These are phyloP conservation scores for Coemansia sp. DNA, from an alignment of 192 early-diverging fungal species.

Conservation along the genomic window DNA sequence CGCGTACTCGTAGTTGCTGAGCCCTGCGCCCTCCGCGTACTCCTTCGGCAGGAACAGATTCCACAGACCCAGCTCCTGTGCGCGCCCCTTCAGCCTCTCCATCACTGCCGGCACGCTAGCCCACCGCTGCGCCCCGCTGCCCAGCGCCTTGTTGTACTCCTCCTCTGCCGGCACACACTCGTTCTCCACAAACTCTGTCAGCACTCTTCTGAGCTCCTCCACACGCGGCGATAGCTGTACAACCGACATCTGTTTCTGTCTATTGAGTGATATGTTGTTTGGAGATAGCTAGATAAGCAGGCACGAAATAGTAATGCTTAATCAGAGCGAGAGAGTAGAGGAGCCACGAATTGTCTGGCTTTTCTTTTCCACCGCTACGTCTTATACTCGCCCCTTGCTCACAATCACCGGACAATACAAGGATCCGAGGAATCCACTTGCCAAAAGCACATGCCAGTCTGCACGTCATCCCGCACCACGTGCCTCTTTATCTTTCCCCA, in stretches of 20 bases:
- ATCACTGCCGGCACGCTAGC: slow-evolving; percentile 82
- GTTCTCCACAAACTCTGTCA: slow-evolving; percentile 60
- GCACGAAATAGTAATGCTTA: neutral
- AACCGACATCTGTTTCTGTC: slow-evolving; percentile 20
- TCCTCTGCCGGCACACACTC: slow-evolving; percentile 95
- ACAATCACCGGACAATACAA: neutral
- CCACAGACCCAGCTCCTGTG: slow-evolving; percentile 88
- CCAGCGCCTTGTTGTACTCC: slow-evolving; percentile 71
- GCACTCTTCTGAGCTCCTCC: slow-evolving; percentile 30
- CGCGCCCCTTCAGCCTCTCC: slow-evolving; percentile 87
- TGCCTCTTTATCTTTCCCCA: neutral
- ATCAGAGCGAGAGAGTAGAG: too few relatives aligned
- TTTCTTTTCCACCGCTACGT: too few relatives aligned
- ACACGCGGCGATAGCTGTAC: slow-evolving; percentile 49
- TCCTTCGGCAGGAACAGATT: slow-evolving; percentile 87
- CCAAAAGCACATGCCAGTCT: slow-evolving; percentile 3
- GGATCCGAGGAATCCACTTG: neutral
- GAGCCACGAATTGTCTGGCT: too few relatives aligned
- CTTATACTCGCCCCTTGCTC: too few relatives aligned
- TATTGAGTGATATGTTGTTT: neutral
- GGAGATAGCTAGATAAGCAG: neutral
- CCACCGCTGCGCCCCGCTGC: slow-evolving; percentile 75
- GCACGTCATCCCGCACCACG: neutral
- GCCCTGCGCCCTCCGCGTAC: slow-evolving; percentile 80
- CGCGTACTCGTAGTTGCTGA: slow-evolving; percentile 95